Evolutionary conservation across 108 stramenopile species (phyloP).

Genomic region (Cyclotella choctawhatcheeana): DNA sequence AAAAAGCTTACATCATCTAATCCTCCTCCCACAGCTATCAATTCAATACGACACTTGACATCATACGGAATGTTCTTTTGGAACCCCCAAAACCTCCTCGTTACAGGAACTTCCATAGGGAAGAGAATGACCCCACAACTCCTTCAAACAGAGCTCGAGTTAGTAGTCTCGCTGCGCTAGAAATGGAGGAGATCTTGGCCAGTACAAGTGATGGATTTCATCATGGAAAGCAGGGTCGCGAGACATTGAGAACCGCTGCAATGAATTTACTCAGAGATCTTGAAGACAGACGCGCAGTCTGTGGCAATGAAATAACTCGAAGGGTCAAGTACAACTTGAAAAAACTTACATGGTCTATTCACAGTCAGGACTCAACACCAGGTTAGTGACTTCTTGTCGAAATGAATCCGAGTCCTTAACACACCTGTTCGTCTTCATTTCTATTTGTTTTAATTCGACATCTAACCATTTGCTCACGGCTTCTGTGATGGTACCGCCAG

Average conservation of each 20-base stretch:
- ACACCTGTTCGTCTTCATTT: too few species aligned
- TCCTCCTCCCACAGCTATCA: conserved; percentile 26
- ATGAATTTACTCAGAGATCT: conserved; percentile 42
- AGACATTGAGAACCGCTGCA: conserved; percentile 30
- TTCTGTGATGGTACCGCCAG: too few species aligned
- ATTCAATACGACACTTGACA: conserved; percentile 56
- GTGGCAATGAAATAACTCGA: conserved; percentile 35
- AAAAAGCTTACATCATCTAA: background rate
- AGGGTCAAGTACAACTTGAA: conserved; percentile 40
- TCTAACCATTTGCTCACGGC: too few species aligned
- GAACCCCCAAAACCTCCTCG: conserved; percentile 49
- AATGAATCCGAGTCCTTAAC: too few species aligned
- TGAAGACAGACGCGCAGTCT: conserved; percentile 34
- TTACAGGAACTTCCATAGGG: conserved; percentile 25
- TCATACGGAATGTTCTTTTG: conserved; percentile 51
- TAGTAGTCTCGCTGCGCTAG: conserved; percentile 38
- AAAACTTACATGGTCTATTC: conserved; percentile 54
- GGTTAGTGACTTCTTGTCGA: too few species aligned
- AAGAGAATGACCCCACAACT: conserved; percentile 1
- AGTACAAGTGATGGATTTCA: conserved; percentile 3
- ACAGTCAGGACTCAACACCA: conserved; percentile 34
- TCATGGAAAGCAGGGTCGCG: conserved; percentile 44
- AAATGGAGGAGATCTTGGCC: conserved; percentile 48
- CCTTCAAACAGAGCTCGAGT: conserved; percentile 14
- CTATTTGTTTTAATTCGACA: too few species aligned